These are phyloP conservation scores for Metschnikowia anglica DNA, from an alignment of 805 yeast species.

Conservation along the genomic window DNA sequence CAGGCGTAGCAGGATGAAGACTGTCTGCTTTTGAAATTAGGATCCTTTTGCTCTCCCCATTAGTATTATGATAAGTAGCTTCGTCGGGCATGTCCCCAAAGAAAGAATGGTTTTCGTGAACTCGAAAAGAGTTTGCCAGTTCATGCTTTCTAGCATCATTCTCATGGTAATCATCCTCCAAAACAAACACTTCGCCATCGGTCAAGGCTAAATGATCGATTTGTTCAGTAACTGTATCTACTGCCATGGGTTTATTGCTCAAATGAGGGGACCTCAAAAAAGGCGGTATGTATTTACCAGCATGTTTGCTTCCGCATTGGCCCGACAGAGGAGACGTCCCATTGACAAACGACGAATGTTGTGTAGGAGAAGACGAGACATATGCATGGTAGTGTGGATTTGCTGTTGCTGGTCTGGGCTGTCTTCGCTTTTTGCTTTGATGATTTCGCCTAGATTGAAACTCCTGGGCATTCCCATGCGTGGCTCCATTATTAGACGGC, in stretches of 20 bases:
- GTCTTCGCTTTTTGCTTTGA: constrained; percentile 8
- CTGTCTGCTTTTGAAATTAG: constrained; percentile 5
- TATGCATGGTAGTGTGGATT: not conserved
- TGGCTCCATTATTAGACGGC: not conserved
- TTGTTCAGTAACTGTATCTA: constrained; percentile 37
- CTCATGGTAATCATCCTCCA: constrained; percentile 37
- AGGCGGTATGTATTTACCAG: constrained; percentile 44
- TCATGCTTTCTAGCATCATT: constrained; percentile 2
- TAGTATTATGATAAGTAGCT: not conserved
- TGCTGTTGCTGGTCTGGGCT: constrained; percentile 11
- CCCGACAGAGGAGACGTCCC: constrained; percentile 5
- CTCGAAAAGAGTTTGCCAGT: not conserved
- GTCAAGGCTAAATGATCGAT: constrained; percentile 34
- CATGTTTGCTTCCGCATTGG: constrained; percentile 5
- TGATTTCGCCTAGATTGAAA: constrained; percentile 4
- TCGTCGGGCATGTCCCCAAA: constrained; percentile 1
- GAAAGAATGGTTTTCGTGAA: not conserved
- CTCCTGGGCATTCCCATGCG: constrained; percentile 1
- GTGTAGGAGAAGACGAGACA: constrained; percentile 4
- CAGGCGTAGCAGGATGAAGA: constrained; percentile 22
- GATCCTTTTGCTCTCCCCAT: constrained; percentile 18
- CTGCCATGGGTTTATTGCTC: constrained; percentile 30
- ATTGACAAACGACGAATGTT: not conserved
- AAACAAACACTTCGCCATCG: constrained; percentile 42
- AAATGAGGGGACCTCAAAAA: constrained; percentile 39